A percentile compares a stretch with the other conserved stretches of the same genome.
Conservation (phyloP, 768 basidiomycete species). For the Russula lepida region DNA sequence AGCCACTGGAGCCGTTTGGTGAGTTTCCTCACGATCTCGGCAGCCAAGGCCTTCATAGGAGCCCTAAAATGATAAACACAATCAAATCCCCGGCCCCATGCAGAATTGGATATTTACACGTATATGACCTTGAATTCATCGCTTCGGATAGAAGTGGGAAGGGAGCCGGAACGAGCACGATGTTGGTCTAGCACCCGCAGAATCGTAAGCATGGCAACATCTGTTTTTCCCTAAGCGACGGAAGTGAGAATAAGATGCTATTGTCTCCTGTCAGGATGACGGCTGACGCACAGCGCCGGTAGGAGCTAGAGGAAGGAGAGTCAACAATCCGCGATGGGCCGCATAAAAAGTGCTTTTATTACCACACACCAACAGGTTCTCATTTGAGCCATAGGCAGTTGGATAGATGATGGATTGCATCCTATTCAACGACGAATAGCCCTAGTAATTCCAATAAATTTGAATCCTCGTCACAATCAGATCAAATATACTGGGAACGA, state of each 20-base stretch:
- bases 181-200: constrained; percentile 82
- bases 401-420: constrained; percentile 94
- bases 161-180: constrained; percentile 28
- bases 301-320: constrained; percentile 50
- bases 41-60: constrained; percentile 96
- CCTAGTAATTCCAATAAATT: constrained; percentile 37
- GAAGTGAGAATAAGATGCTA: not conserved
- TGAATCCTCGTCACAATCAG: not conserved
- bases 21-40: constrained; percentile 91
- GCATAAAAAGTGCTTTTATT: constrained; percentile 15
- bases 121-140: constrained; percentile 94
- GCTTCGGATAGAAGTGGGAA: constrained; percentile 48
- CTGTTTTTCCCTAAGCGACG: constrained; percentile 83
- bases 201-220: constrained; percentile 91
- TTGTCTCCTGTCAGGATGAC: not conserved
- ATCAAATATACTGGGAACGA: constrained; percentile 66
- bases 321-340: not conserved
- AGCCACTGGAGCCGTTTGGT: constrained; percentile 88
- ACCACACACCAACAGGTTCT: constrained; percentile 94
- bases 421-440: constrained; percentile 80
- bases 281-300: constrained; percentile 79
- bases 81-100: not conserved
- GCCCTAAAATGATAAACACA: constrained; percentile 42
- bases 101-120: constrained; percentile 46
- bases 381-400: constrained; percentile 89